Conservation (phyloP, 1,139 yeast species). For the Candida tropicalis region DNA sequence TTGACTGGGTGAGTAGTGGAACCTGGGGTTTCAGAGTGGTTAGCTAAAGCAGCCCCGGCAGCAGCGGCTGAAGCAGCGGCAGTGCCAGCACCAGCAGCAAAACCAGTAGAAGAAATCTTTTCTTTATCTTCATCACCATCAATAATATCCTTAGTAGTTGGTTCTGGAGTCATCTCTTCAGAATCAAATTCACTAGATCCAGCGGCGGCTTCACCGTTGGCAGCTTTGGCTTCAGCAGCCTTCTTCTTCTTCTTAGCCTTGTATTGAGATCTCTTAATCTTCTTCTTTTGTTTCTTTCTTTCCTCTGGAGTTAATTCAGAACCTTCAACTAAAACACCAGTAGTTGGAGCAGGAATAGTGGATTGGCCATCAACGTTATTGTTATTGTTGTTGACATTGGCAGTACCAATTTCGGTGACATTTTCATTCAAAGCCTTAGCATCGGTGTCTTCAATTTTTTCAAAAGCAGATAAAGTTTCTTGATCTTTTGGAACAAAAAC, state of each 20-base stretch:
- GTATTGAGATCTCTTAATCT: slow-evolving; percentile 50
- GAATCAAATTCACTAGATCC: slow-evolving; percentile 20
- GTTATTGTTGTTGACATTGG: slow-evolving; percentile 9
- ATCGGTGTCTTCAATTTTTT: slow-evolving; percentile 37
- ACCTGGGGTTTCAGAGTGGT: slow-evolving; percentile 4
- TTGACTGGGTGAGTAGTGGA: slow-evolving; percentile 2
- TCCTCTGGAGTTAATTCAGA: slow-evolving; percentile 39
- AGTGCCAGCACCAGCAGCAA: slow-evolving; percentile 15
- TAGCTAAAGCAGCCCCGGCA: slow-evolving; percentile 9
- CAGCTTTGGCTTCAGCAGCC: slow-evolving; percentile 45
- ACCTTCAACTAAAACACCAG: slow-evolving; percentile 10
- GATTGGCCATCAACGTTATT: slow-evolving; percentile 1
- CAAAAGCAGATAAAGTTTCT: slow-evolving; percentile 43
- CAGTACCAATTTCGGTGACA: slow-evolving; percentile 14
- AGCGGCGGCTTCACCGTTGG: slow-evolving; percentile 19
- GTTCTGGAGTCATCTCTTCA: slow-evolving; percentile 20
- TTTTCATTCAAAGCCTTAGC: slow-evolving; percentile 50
- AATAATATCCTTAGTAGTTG: slow-evolving; percentile 24
- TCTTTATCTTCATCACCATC: slow-evolving; percentile 21
- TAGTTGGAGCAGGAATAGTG: slow-evolving; percentile 10
- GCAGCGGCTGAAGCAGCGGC: slow-evolving; percentile 14
- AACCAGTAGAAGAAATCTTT: slow-evolving; percentile 5
- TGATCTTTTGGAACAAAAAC: slow-evolving; percentile 42
- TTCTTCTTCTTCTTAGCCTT: slow-evolving; percentile 46
- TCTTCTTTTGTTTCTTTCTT: slow-evolving; percentile 49